phyloP scores from a whole-genome alignment of 2,329 filamentous ascomycete genomes.

The Botrytis tulipae region DNA sequence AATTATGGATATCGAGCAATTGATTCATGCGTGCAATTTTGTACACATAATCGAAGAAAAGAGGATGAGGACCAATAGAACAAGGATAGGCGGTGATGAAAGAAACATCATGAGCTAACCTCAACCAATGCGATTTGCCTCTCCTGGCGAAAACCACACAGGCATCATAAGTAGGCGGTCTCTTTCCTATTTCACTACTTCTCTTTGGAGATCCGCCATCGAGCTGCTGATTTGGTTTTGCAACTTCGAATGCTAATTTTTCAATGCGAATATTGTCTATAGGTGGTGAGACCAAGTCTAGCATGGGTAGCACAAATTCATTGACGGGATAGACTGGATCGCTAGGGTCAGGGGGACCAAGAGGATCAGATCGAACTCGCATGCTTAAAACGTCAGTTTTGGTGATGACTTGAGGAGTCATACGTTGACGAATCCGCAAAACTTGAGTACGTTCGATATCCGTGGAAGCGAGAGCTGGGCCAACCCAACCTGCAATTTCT shows the following conservation, averaged over 20 bases:
- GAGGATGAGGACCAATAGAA: slow-evolving; percentile 60
- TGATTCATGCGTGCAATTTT: slow-evolving; percentile 60
- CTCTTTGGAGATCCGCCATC: slow-evolving; percentile 1
- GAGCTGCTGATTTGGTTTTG: not conserved
- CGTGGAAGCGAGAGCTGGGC: slow-evolving; percentile 65
- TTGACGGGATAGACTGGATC: slow-evolving; percentile 58
- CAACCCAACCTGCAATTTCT: slow-evolving; percentile 71
- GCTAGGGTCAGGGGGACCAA: slow-evolving; percentile 56
- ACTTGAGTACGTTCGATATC: slow-evolving; percentile 69
- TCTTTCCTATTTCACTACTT: slow-evolving; percentile 22
- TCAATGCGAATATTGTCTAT: slow-evolving; percentile 68
- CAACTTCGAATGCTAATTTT: slow-evolving; percentile 49
- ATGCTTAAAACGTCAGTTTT: slow-evolving; percentile 63
- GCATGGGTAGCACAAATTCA: slow-evolving; percentile 63
- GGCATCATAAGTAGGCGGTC: slow-evolving; percentile 56
- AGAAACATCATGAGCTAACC: slow-evolving; percentile 62
- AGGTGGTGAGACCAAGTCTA: slow-evolving; percentile 48
- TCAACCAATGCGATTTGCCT: slow-evolving; percentile 61
- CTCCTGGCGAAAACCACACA: slow-evolving; percentile 63
- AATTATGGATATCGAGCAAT: slow-evolving; percentile 63
- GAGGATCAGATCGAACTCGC: slow-evolving; percentile 64
- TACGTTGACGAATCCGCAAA: slow-evolving; percentile 62
- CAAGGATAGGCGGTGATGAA: slow-evolving; percentile 67
- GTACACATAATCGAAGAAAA: slow-evolving; percentile 71
- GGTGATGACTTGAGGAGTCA: slow-evolving; percentile 55